These are phyloP conservation scores for Penicillium diatomitis DNA, from an alignment of 495 filamentous ascomycete genomes.

Conservation along the genomic window DNA sequence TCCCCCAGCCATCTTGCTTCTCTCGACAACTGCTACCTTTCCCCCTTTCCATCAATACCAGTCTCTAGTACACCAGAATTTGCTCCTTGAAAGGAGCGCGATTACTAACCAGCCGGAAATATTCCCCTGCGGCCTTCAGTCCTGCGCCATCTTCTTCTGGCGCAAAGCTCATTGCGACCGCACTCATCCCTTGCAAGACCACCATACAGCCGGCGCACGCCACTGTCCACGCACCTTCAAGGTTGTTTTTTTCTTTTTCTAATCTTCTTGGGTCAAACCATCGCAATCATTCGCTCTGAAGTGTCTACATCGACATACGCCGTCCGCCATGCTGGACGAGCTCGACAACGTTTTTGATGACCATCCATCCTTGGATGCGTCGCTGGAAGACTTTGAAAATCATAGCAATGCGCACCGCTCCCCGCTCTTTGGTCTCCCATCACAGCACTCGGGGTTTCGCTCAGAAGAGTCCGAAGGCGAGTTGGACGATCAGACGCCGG, in stretches of 20 bases:
- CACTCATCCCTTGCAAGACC: too few relatives aligned
- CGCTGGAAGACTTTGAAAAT: constrained; percentile 68
- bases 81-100: too few relatives aligned
- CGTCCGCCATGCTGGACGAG: constrained; percentile 41
- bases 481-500: constrained; percentile 25
- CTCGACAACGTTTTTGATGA: constrained; percentile 51
- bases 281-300: constrained; percentile 5
- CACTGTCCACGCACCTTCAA: too few relatives aligned
- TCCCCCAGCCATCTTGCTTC: neutral
- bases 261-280: too few relatives aligned
- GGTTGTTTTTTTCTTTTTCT: neutral
- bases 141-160: too few relatives aligned
- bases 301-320: constrained; percentile 20
- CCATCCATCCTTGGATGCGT: constrained; percentile 61
- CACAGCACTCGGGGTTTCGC: constrained; percentile 69
- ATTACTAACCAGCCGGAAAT: too few relatives aligned
- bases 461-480: constrained; percentile 49
- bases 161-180: too few relatives aligned
- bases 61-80: constrained; percentile 8
- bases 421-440: constrained; percentile 53
- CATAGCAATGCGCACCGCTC: constrained; percentile 42
- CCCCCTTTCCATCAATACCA: constrained; percentile 2
- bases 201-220: too few relatives aligned
- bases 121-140: too few relatives aligned
- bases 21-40: neutral